A percentile compares a stretch with the other conserved stretches of the same genome.
phyloP scores from a whole-genome alignment of 108 stramenopile genomes.

The Cyclotella atomus region DNA sequence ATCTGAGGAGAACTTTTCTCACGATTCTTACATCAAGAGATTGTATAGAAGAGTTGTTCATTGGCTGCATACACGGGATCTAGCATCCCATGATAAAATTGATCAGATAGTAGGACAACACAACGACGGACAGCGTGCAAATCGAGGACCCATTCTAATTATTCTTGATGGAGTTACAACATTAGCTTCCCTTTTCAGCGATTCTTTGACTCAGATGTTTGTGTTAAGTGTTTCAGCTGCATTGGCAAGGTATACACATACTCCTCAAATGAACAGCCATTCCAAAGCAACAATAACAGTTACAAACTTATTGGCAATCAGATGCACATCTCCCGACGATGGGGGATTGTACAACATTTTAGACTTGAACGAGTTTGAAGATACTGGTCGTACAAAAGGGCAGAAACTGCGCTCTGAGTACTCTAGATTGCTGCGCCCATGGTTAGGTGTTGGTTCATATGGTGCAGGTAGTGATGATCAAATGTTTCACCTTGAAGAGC shows the following conservation, averaged over 20 bases:
- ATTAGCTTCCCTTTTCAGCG: conserved; percentile 56
- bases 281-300: background rate
- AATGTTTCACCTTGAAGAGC: conserved; percentile 31
- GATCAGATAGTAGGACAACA: too few relatives aligned
- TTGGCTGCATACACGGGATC: conserved; percentile 34
- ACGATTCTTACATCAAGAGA: conserved; percentile 36
- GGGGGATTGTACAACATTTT: conserved; percentile 35
- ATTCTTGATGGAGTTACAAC: conserved; percentile 72
- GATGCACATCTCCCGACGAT: conserved; percentile 39
- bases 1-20: conserved; percentile 13
- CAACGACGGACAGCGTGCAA: background rate
- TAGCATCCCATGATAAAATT: background rate
- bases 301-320: conserved; percentile 32
- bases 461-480: background rate
- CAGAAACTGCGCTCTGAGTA: conserved; percentile 35
- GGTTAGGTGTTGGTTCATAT: conserved; percentile 34
- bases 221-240: conserved; percentile 48
- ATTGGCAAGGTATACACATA: conserved; percentile 8
- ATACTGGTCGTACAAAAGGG: conserved; percentile 13
- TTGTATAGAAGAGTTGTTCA: conserved; percentile 35
- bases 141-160: conserved; percentile 45
- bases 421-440: conserved; percentile 33
- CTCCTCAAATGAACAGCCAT: background rate
- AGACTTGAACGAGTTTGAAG: conserved; percentile 7
- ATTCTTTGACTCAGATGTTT: conserved; percentile 54